Percentiles rank a stretch among this genome's conserved stretches.
phyloP scores from a whole-genome alignment of 2,329 filamentous ascomycete genomes.

The Coniochaeta sp. region DNA sequence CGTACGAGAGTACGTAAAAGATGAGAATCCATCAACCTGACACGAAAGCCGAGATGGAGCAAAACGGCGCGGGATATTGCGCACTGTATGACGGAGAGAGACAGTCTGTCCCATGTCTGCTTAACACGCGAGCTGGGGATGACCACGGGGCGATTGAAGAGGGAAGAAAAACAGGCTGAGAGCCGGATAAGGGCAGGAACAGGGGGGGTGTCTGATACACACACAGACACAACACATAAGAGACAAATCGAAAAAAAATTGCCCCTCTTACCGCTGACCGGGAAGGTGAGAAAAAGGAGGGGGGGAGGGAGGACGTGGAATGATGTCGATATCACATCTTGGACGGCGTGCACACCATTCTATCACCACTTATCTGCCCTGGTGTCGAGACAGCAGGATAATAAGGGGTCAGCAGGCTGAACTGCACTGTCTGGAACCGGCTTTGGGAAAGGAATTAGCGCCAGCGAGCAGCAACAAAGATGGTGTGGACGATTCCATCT shows the following conservation, averaged over 20 bases:
- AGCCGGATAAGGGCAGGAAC: conserved; percentile 9
- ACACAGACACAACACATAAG: not conserved
- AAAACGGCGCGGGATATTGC: not conserved
- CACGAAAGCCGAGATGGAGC: not conserved
- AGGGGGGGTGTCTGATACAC: conserved; percentile 10
- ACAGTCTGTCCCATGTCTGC: not conserved
- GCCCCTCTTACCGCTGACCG: not conserved
- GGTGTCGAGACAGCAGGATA: not conserved
- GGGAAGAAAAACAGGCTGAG: not conserved
- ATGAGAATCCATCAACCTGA: not conserved
- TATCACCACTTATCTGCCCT: not conserved
- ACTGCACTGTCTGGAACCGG: not conserved
- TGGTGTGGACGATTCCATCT: not conserved
- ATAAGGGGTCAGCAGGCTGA: not conserved
- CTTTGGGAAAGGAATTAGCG: not conserved
- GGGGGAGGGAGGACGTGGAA: not conserved
- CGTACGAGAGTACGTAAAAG: not conserved
- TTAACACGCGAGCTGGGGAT: not conserved
- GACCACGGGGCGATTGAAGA: not conserved
- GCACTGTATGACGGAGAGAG: not conserved
- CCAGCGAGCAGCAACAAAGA: not conserved
- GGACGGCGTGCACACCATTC: not conserved
- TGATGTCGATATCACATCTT: not conserved
- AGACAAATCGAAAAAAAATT: not conserved
- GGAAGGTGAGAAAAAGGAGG: not conserved